Evolutionary conservation across 116 monocot species (phyloP).

Genomic region (Papilionanthe hybrid): DNA sequence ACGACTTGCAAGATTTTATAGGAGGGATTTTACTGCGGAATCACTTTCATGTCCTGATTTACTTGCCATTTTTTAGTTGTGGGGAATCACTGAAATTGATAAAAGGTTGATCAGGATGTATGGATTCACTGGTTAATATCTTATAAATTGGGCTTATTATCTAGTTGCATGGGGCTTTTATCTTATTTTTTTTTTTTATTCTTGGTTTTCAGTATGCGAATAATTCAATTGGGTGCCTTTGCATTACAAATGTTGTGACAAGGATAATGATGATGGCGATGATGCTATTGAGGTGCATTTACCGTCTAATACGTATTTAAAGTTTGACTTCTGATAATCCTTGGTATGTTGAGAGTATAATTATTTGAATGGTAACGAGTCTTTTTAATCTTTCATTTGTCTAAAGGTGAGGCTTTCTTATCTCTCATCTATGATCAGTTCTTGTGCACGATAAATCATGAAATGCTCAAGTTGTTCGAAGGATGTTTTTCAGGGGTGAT

Average conservation of each 20-base stretch:
- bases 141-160: background rate
- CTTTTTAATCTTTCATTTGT: background rate
- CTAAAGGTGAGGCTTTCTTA: background rate
- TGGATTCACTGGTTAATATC: background rate
- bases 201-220: background rate
- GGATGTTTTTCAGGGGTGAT: background rate
- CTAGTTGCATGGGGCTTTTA: too few relatives aligned
- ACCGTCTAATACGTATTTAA: background rate
- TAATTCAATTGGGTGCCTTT: background rate
- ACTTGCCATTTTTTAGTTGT: background rate
- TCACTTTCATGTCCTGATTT: background rate
- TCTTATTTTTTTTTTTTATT: too few relatives aligned
- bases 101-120: background rate
- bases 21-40: background rate
- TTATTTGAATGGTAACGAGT: background rate
- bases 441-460: background rate
- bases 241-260: background rate
- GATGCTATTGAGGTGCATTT: background rate
- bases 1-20: background rate
- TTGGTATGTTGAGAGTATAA: background rate
- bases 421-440: background rate
- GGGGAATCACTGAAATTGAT: background rate
- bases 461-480: background rate
- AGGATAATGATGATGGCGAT: background rate
- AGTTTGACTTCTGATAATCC: background rate